Conservation (phyloP, 2,329 filamentous ascomycete species). For the Colletotrichum acutatum region DNA sequence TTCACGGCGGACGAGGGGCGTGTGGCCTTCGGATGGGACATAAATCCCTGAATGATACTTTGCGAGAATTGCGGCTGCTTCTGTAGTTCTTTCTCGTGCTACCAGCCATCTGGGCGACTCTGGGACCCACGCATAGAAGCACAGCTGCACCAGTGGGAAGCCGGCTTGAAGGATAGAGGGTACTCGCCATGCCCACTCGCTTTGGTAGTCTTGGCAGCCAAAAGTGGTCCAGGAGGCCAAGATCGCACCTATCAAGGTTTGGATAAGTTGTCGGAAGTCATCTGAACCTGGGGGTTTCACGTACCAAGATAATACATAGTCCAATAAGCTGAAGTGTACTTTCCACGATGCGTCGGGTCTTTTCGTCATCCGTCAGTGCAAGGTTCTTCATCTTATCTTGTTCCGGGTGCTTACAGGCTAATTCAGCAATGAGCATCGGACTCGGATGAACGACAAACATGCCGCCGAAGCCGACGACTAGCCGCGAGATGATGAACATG, state of each 20-base stretch:
- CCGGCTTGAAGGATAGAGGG: conserved; percentile 23
- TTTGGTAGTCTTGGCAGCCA: conserved; percentile 24
- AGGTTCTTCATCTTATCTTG: no score
- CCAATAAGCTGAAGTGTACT: conserved; percentile 47
- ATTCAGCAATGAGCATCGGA: conserved; percentile 47
- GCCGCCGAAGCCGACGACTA: conserved; percentile 48
- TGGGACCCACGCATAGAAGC: conserved; percentile 46
- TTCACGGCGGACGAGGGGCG: conserved; percentile 17
- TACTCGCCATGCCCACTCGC: conserved; percentile 24
- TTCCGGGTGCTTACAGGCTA: conserved; percentile 36
- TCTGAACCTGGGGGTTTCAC: background rate
- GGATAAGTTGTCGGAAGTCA: background rate
- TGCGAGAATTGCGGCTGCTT: conserved; percentile 60
- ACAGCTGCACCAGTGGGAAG: conserved; percentile 19
- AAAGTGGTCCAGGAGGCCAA: conserved; percentile 36
- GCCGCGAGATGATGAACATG: conserved; percentile 47
- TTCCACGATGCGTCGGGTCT: conserved; percentile 47
- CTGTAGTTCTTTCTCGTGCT: conserved; percentile 58
- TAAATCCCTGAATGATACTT: conserved; percentile 57
- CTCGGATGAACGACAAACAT: conserved; percentile 52
- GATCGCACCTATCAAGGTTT: conserved; percentile 25
- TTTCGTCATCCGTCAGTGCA: no score
- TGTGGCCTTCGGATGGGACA: conserved; percentile 45
- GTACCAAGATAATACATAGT: conserved; percentile 45
- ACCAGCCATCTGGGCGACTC: conserved; percentile 63